These are phyloP conservation scores for Petunia axillaris DNA, from an alignment of 257 asterid species.

Conservation along the genomic window DNA sequence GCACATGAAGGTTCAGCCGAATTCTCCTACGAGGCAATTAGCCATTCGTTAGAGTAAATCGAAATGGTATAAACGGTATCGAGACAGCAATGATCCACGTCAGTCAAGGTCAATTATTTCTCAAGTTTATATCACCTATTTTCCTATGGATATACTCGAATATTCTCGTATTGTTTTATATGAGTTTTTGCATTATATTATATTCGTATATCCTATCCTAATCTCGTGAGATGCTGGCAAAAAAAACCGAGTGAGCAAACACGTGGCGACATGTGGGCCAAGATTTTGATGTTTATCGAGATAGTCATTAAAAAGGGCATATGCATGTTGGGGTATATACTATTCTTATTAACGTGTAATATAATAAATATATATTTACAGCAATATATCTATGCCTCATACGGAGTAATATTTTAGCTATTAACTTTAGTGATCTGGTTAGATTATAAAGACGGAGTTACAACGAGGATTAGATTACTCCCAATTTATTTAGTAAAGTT, in stretches of 20 bases:
- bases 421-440: too few species aligned
- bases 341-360: too few species aligned
- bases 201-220: slow-evolving; percentile 21
- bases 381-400: too few species aligned
- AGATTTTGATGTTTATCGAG: neutral
- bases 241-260: neutral
- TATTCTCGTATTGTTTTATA: slow-evolving; percentile 37
- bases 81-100: slow-evolving; percentile 82
- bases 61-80: neutral
- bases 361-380: too few species aligned
- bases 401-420: too few species aligned
- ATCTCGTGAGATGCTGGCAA: neutral
- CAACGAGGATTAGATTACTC: too few species aligned
- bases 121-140: neutral
- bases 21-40: neutral
- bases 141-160: slow-evolving; percentile 70
- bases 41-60: slow-evolving; percentile 25
- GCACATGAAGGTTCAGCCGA: slow-evolving; percentile 23
- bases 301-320: neutral
- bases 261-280: neutral
- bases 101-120: slow-evolving; percentile 50
- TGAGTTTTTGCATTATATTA: neutral
- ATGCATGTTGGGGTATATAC: neutral
- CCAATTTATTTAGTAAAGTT: too few species aligned
- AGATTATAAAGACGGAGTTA: too few species aligned